A percentile compares a stretch with the other conserved stretches of the same genome.
phyloP scores from a whole-genome alignment of 129 eudicot species.

The Pulicaria dysenterica region DNA sequence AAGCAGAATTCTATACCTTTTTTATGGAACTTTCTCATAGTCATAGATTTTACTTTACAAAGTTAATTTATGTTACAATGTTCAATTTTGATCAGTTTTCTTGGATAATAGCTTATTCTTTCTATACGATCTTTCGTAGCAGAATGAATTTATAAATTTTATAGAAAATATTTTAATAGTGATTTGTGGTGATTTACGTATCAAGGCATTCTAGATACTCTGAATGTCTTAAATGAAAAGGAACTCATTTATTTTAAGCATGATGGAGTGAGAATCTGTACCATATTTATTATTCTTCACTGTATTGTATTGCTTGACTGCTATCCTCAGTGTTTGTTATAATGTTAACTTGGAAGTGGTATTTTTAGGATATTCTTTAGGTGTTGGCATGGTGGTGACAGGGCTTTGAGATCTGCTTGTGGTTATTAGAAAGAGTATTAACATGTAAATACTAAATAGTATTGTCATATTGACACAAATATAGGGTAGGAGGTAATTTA shows the following conservation, averaged over 20 bases:
- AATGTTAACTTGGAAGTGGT: background rate
- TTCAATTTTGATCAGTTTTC: background rate
- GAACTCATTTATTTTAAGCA: background rate
- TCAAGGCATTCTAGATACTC: background rate
- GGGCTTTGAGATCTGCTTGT: background rate
- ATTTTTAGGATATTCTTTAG: background rate
- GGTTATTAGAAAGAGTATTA: background rate
- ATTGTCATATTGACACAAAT: background rate
- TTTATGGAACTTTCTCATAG: background rate
- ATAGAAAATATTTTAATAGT: background rate
- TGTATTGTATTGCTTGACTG: background rate
- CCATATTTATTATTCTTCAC: background rate
- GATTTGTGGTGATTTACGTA: background rate
- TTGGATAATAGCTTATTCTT: background rate
- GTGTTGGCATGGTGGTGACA: background rate
- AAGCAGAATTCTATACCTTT: background rate
- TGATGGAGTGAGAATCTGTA: background rate
- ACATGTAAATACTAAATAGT: background rate
- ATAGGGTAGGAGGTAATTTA: background rate
- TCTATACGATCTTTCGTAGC: background rate
- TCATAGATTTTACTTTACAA: background rate
- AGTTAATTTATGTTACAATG: background rate
- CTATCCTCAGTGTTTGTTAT: slow-evolving; percentile 2
- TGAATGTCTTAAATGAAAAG: background rate
- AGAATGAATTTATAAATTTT: background rate